phyloP scores from a whole-genome alignment of 176 grass and related monocot species.

The Avena insularis region DNA sequence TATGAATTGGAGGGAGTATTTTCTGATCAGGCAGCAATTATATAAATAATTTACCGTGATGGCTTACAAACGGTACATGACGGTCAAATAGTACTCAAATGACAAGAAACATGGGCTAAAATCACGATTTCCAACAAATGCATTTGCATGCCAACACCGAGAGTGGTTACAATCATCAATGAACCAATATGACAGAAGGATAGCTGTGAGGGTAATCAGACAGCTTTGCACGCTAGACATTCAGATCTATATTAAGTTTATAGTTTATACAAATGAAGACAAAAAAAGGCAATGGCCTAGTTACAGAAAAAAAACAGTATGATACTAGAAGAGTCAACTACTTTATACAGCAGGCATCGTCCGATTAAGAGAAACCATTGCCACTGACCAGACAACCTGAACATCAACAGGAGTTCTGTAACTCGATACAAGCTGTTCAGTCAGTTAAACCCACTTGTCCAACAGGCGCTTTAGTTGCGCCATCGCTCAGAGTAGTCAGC shows the following conservation, averaged over 20 bases:
- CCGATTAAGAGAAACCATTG: not conserved
- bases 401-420: constrained; percentile 11
- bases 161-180: not conserved
- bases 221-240: not conserved
- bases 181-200: not conserved
- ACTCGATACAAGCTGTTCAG: constrained; percentile 1
- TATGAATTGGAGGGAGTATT: no score
- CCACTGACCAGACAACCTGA: not conserved
- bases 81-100: not conserved
- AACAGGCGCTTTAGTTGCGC: not conserved
- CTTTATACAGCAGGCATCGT: constrained; percentile 37
- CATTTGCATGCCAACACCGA: not conserved
- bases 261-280: not conserved
- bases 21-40: no score
- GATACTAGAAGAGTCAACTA: constrained; percentile 1
- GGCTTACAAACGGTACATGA: not conserved
- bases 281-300: not conserved
- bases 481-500: constrained; percentile 20
- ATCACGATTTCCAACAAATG: constrained; percentile 6
- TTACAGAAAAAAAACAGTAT: not conserved
- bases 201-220: not conserved
- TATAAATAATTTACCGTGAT: not conserved
- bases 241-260: not conserved
- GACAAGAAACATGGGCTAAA: not conserved
- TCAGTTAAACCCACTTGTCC: not conserved